Evolutionary conservation across 1,284 basidiomycete species (phyloP), one percentile per base, ranked within the genome.

Genomic region (Agaricales sp.): DNA sequence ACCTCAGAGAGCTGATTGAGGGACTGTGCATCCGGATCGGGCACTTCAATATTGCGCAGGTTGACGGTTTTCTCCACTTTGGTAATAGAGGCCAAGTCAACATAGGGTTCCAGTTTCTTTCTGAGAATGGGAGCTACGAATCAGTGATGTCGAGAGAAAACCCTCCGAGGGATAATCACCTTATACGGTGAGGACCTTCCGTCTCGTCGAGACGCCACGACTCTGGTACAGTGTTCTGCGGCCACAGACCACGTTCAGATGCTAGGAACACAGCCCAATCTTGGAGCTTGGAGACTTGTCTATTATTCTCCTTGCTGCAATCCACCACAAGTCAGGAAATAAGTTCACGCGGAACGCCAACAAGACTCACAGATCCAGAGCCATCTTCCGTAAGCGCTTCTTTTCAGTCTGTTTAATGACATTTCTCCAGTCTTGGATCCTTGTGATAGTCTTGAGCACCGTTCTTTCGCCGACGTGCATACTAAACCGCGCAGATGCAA

Each of bases 181-280:
- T 73, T 52, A 87, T 83, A 47, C 91, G 77, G 58, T 87, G 77
- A 2, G 91, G 91, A 0, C 91, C 91, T 59, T 94, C 91, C 3
- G 89, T 92, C 55, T 92, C 90, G 54, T 93, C 91, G 26, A 92
- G 64, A 45, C 82, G 70, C 88, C 90, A 94, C 8, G 73, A 61
- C 3, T 71, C 72, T 8, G 63, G 62, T 20, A 66, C 66, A n/a
- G 73, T 62, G 45, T 76, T 20, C 16, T 16, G 71, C 2, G 81
- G 78, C 91, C 91, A 93, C 12, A 93, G 60, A 0, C 89, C 89
- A 18, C 87, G 76, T 59, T 93, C 91, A 0, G 77, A 79, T 1
- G 74, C 74, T 21, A 83, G 64, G 14, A 75, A 58, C 26, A 74
- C 60, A 0, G 74, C 66, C 75, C 81, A 82, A 48, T 85, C 79